These are phyloP conservation scores for Trametes meyenii DNA, from an alignment of 768 basidiomycete genomes.

Conservation along the genomic window DNA sequence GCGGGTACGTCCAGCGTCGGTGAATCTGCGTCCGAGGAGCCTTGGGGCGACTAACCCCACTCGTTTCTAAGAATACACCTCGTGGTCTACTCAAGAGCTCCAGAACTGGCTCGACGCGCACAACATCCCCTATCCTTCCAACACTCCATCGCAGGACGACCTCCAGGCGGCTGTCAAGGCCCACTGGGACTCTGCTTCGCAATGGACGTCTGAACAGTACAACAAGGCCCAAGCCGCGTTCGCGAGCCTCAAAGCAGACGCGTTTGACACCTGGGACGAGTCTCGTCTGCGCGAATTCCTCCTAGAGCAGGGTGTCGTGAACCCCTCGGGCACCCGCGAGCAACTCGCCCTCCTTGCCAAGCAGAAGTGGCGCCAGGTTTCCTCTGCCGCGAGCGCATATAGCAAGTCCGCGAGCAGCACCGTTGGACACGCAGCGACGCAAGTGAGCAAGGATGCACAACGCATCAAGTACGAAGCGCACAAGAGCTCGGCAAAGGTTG, in stretches of 20 bases:
- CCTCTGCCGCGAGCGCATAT: constrained; percentile 59
- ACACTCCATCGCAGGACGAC: constrained; percentile 22
- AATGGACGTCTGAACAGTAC: constrained; percentile 69
- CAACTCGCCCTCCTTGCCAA: constrained; percentile 80
- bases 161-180: constrained; percentile 54
- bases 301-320: constrained; percentile 84
- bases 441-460: constrained; percentile 47
- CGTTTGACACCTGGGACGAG: constrained; percentile 87
- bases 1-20: constrained; percentile 33
- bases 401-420: constrained; percentile 36
- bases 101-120: constrained; percentile 71
- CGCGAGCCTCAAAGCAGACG: constrained; percentile 50
- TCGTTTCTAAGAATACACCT: constrained; percentile 37
- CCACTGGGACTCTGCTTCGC: constrained; percentile 53
- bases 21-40: not conserved
- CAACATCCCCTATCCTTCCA: constrained; percentile 54
- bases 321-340: constrained; percentile 78
- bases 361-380: constrained; percentile 64
- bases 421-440: not conserved
- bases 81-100: constrained; percentile 69
- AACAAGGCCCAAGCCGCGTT: constrained; percentile 65
- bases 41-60: constrained; percentile 23
- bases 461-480: constrained; percentile 33
- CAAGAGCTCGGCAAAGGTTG: constrained; percentile 51
- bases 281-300: constrained; percentile 79